phyloP scores from a whole-genome alignment of 768 basidiomycete species.

The Lactifluus volemus region DNA sequence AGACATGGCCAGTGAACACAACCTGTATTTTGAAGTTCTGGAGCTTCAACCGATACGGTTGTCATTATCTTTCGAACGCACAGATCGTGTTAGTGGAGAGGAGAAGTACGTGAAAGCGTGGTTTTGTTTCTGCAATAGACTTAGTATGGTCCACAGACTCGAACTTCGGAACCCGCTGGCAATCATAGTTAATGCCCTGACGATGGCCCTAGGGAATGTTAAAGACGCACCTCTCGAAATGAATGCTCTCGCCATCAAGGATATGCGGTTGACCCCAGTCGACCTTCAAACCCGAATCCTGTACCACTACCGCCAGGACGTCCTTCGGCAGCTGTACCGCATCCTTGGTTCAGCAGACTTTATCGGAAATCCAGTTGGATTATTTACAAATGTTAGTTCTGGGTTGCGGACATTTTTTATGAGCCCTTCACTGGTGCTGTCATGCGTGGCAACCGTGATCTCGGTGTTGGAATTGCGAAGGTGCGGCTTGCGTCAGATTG shows the following conservation, averaged over 20 bases:
- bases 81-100: slow-evolving; percentile 86
- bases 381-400: slow-evolving; percentile 97
- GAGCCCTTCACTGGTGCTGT: slow-evolving; percentile 96
- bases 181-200: slow-evolving; percentile 87
- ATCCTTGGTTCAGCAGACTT: slow-evolving; percentile 98
- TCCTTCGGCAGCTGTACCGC: slow-evolving; percentile 89
- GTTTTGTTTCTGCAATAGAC: background rate
- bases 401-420: slow-evolving; percentile 99
- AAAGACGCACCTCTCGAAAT: slow-evolving; percentile 92
- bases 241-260: slow-evolving; percentile 90
- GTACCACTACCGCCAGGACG: slow-evolving; percentile 90
- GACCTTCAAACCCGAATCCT: slow-evolving; percentile 78
- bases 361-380: slow-evolving; percentile 89
- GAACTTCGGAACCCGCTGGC: slow-evolving; percentile 85
- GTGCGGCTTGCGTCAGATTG: slow-evolving; percentile 31
- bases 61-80: slow-evolving; percentile 93
- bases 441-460: slow-evolving; percentile 90
- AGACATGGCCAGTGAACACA: slow-evolving; percentile 55
- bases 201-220: slow-evolving; percentile 95
- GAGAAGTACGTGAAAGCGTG: slow-evolving; percentile 58
- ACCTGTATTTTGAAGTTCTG: slow-evolving; percentile 91
- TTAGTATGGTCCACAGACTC: slow-evolving; percentile 35
- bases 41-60: slow-evolving; percentile 92
- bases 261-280: slow-evolving; percentile 80
- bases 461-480: slow-evolving; percentile 93